Evolutionary conservation across 768 basidiomycete genomes (phyloP), one percentile per base, ranked within the genome.

Genomic region (Tricholoma flavovirens): DNA sequence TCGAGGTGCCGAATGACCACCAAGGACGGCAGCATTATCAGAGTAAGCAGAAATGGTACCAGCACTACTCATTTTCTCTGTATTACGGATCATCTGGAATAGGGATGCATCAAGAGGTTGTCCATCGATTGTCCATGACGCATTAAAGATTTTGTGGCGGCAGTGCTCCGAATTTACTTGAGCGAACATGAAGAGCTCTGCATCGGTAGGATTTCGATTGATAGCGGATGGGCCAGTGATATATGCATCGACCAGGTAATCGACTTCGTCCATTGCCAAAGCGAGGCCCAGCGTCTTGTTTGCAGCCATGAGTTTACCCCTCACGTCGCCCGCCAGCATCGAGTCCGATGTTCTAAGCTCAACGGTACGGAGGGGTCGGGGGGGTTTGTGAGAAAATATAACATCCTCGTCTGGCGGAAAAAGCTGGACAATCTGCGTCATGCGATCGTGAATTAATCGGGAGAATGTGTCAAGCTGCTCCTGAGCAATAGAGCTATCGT

Each of bases 81-180:
- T 98, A 69, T 98, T 97, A 49, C 92, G 81, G 62, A 99, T 98
- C 95, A 99, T 98, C 62, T 88, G 83, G 74, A 99, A 99, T 19
- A 98, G 82, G 4, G 92, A 90, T 45, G 75, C 74, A 56, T 88
- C 81, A 63, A 83, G 76, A 10, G 76, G 64, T 38, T 76, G 64
- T 2, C 79, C 87, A 64, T 98, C 89, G 61, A 99, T 83, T 10
- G 84, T 90, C 97, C 97, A 99, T 14, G 89, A 81, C 0, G 97
- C 95, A 67, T 99, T 99, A 79, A 98, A 99, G 62, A 98, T 98
- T 74, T 99, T 99, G 79, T 99, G 97, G 32, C 97, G 82, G 70
- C 97, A 99, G 67, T 98, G 97, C 70, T 99, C 97, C n/a, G 95
- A 98, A 74, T 99, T 99, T 69, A 99, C 96, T 67, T 99, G 97